Conservation (phyloP, 768 basidiomycete species). For the Podaxis sp. region DNA sequence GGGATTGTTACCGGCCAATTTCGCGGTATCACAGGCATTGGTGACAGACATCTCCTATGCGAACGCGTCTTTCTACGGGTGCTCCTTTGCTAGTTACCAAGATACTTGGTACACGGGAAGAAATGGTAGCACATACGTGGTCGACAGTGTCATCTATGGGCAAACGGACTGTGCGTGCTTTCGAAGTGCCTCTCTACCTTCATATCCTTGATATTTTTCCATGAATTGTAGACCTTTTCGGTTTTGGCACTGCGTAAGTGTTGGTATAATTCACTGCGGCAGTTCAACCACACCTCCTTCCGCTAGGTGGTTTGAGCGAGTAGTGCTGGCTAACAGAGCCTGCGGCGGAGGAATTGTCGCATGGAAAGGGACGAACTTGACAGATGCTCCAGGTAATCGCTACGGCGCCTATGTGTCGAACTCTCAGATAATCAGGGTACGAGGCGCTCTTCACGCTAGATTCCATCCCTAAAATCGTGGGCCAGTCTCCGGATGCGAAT, state of each 20-base stretch:
- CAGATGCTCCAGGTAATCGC: conserved; percentile 47
- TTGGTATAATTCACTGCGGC: not conserved
- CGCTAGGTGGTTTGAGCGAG: conserved; percentile 58
- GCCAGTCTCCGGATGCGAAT: conserved; percentile 61
- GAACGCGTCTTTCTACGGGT: conserved; percentile 68
- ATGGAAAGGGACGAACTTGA: conserved; percentile 60
- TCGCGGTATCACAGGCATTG: conserved; percentile 59
- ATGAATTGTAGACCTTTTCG: conserved; percentile 46
- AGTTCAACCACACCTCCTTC: not conserved
- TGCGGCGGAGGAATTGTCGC: conserved; percentile 68
- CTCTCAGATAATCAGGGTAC: conserved; percentile 55
- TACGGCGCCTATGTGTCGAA: conserved; percentile 59
- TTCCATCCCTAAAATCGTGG: not conserved
- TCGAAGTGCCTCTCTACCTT: not conserved
- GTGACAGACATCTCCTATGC: conserved; percentile 63
- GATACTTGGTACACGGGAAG: conserved; percentile 68
- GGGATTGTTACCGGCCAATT: conserved; percentile 41
- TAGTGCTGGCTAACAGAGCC: conserved; percentile 58
- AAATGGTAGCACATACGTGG: conserved; percentile 57
- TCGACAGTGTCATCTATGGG: conserved; percentile 63
- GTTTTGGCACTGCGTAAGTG: conserved; percentile 58
- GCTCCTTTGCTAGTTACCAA: conserved; percentile 60
- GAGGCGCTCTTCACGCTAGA: conserved; percentile 17
- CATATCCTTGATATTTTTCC: not conserved
- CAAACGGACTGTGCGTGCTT: conserved; percentile 57